These are phyloP conservation scores for Sclerotinia subarctica DNA, from an alignment of 2,329 filamentous ascomycete species.

Conservation along the genomic window DNA sequence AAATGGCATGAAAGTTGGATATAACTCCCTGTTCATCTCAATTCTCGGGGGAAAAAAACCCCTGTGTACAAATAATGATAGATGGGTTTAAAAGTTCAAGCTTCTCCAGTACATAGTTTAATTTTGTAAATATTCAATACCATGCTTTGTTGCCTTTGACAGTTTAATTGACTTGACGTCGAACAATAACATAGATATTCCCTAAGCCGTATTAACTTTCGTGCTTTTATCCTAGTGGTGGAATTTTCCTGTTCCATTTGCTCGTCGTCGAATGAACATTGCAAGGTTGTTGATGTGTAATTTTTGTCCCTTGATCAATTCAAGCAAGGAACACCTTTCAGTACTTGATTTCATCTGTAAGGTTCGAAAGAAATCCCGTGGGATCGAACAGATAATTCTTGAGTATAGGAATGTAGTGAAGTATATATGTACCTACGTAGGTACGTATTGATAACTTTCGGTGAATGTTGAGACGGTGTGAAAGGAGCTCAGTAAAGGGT, in stretches of 20 bases:
- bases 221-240: neutral
- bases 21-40: neutral
- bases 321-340: neutral
- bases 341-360: too few species aligned
- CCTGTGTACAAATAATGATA: too few species aligned
- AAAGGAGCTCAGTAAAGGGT: neutral
- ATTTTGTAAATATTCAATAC: neutral
- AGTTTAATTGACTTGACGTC: too few species aligned
- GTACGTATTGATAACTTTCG: neutral
- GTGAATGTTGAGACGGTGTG: neutral
- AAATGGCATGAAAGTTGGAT: neutral
- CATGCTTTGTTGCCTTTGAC: neutral
- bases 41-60: neutral
- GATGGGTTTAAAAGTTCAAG: neutral
- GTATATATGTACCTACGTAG: too few species aligned
- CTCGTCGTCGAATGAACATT: neutral
- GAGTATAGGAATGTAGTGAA: too few species aligned
- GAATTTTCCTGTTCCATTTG: neutral
- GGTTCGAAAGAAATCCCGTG: neutral
- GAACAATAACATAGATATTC: neutral
- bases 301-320: neutral
- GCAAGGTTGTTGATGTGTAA: neutral
- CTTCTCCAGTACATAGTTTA: neutral
- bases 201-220: neutral
- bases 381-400: neutral